Conservation (phyloP, 495 filamentous ascomycete genomes). For the Astrothelium subdiscretum region DNA sequence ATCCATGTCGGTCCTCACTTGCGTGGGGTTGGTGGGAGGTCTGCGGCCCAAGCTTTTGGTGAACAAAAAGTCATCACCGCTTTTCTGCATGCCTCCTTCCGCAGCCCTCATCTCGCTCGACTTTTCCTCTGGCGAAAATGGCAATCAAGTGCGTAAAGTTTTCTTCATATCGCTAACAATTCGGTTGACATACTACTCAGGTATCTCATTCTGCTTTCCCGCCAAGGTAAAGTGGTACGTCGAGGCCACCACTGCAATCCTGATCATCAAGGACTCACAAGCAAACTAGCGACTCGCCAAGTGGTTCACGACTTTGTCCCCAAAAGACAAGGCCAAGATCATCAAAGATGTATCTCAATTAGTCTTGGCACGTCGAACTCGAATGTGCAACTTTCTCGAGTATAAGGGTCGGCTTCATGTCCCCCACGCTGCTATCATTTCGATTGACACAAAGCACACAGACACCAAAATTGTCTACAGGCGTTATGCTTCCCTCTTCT, state of each 20-base stretch:
- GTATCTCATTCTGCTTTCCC: conserved; percentile 92
- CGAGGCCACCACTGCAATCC: conserved; percentile 3
- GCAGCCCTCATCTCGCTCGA: neutral
- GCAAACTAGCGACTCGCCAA: conserved; percentile 77
- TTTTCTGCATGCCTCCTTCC: conserved; percentile 30
- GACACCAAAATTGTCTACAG: conserved; percentile 98
- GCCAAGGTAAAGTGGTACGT: conserved; percentile 97
- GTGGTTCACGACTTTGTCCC: conserved; percentile 98
- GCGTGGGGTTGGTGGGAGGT: neutral
- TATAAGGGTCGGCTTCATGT: conserved; percentile 65
- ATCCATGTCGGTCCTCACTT: too few relatives aligned
- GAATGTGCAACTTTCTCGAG: conserved; percentile 99
- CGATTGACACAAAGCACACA: conserved; percentile 26
- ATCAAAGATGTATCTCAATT: conserved; percentile 99
- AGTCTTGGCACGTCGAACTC: conserved; percentile 84
- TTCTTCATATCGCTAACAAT: neutral
- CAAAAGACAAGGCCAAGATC: conserved; percentile 98
- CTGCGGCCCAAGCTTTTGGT: neutral
- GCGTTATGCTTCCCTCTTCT: conserved; percentile 96
- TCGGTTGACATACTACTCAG: conserved; percentile 44
- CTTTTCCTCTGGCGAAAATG: conserved; percentile 28
- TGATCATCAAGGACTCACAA: conserved; percentile 25
- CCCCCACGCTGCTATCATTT: neutral
- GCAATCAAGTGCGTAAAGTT: conserved; percentile 45
- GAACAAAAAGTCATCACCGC: conserved; percentile 5